Percentiles rank a stretch among this genome's conserved stretches.
phyloP scores from a whole-genome alignment of 176 grass and related monocot genomes.

The Panicum miliaceum region DNA sequence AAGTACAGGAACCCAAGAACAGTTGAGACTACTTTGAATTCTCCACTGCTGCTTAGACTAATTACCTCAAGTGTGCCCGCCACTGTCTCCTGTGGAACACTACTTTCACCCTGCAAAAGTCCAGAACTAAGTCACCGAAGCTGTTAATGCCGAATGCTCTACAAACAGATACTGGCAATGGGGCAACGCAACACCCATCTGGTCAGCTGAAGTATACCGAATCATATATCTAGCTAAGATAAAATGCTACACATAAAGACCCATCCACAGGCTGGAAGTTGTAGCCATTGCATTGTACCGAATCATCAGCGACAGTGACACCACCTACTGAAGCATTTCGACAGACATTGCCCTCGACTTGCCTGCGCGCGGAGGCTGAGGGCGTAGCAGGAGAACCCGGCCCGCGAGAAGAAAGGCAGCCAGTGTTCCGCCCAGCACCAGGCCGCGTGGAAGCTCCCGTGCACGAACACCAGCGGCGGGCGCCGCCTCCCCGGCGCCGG shows the following conservation, averaged over 20 bases:
- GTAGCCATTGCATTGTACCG: neutral
- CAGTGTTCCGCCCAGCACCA: slow-evolving; percentile 96
- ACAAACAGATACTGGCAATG: neutral
- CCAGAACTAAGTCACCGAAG: neutral
- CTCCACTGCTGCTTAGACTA: neutral
- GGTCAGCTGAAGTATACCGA: neutral
- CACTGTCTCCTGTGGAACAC: slow-evolving; percentile 49
- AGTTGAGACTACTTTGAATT: neutral
- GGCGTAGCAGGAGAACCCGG: slow-evolving; percentile 82
- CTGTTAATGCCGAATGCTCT: neutral
- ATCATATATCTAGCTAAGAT: neutral
- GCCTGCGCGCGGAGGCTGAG: slow-evolving; percentile 83
- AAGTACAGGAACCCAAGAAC: neutral
- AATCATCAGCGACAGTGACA: neutral
- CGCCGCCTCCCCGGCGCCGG: neutral
- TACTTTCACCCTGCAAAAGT: slow-evolving; percentile 79
- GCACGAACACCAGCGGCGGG: slow-evolving; percentile 78
- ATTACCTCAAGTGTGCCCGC: slow-evolving; percentile 90
- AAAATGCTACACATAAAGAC: neutral
- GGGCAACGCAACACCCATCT: neutral
- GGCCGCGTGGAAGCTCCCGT: slow-evolving; percentile 96
- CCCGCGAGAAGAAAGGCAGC: slow-evolving; percentile 83
- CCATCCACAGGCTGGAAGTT: neutral
- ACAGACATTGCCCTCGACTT: neutral
- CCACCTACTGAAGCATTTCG: neutral